Evolutionary conservation across 805 yeast genomes (phyloP).

Genomic region (Komagataella phaffii): DNA sequence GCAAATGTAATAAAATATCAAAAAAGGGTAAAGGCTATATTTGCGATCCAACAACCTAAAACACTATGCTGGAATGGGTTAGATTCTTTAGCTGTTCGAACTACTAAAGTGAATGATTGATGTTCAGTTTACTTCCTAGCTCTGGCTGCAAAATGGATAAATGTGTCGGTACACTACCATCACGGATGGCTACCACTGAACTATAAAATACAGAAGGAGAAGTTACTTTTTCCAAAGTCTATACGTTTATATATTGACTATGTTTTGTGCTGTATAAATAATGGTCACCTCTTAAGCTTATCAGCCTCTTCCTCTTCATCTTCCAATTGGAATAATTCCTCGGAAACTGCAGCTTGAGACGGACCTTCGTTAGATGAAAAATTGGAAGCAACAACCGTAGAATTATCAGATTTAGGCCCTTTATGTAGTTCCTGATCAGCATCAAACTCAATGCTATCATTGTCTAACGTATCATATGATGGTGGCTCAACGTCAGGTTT

Average conservation of each 20-base stretch:
- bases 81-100: neutral
- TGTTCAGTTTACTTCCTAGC: neutral
- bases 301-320: slow-evolving; percentile 5
- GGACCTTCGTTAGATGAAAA: slow-evolving; percentile 1
- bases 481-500: slow-evolving; percentile 5
- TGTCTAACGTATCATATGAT: slow-evolving; percentile 3
- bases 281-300: neutral
- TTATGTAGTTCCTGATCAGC: slow-evolving; percentile 18
- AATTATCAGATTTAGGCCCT: slow-evolving; percentile 1
- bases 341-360: neutral
- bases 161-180: neutral
- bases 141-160: neutral
- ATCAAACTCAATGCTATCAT: slow-evolving; percentile 13
- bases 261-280: neutral
- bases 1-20: neutral
- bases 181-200: neutral
- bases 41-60: neutral
- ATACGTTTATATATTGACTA: neutral
- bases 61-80: neutral
- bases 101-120: neutral
- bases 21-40: neutral
- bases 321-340: slow-evolving; percentile 5
- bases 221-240: neutral
- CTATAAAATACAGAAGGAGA: neutral
- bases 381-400: neutral